Evolutionary conservation across 2,329 filamentous ascomycete genomes (phyloP), one percentile per base, ranked within the genome.

Genomic region (Aspergillus pseudotamarii): DNA sequence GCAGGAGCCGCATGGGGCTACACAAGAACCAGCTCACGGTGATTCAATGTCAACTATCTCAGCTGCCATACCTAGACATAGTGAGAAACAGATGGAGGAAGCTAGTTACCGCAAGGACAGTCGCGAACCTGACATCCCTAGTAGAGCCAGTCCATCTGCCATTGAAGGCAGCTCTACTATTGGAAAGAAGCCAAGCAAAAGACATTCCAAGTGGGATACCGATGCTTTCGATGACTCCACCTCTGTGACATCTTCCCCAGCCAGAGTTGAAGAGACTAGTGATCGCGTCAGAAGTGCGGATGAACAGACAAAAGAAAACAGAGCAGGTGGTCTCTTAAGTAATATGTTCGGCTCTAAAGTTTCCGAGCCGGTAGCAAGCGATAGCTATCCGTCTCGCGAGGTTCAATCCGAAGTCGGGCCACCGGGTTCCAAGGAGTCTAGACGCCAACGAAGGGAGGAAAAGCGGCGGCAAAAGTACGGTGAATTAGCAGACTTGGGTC

Each of bases 291-390:
- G 68, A 46, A 70, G 69, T 59, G 76, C 72, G 56, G 73, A 78
- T 21, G 72, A 73, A 12, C 76, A 76, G 55, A 70, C 73, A 26
- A 73, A 73, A 26, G 72, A 74, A 34, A 75, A 74, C 63, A 72
- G 68, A 51, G 64, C 71, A 55, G 70, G 73, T 41, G 71, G 76
- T 14, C 74, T 80, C 45, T 69, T 80, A 59, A 73, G 73, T 65
- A 75, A 69, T 61, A 64, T 81, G n/a, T 80, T 80, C 57, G 72
- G 72, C 19, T 78, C 78, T 12, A 73, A 73, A 58, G 75, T 76
- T 4, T 73, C 75, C 9, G 71, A 72, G 34, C 70, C 74, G 46
- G 67, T 73, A 43, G 72, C 69, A 54, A 67, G 61, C 57, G 74
- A 73, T 51, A 75, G 72, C 53, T 68, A 61, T 30, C 62, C 67